phyloP scores from a whole-genome alignment of 176 grass and related monocot species.

The Aegilops umbellulata region DNA sequence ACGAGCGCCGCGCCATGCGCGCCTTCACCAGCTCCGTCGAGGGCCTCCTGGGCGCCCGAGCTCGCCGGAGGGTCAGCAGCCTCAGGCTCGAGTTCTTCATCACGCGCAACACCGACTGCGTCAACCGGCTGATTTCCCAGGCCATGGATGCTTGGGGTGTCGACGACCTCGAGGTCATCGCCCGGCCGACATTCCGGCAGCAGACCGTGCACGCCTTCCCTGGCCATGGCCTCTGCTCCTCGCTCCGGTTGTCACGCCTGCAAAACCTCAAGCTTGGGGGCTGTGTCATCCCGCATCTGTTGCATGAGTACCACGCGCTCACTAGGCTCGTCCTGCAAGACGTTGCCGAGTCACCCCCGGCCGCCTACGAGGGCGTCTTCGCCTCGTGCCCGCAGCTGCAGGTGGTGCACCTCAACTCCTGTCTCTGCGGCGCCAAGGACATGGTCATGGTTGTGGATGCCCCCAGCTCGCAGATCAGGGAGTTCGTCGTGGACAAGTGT shows the following conservation, averaged over 20 bases:
- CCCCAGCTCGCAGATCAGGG: no score
- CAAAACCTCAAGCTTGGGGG: neutral
- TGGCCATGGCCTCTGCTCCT: neutral
- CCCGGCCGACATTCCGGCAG: neutral
- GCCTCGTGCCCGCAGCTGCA: no score
- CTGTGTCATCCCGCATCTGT: neutral
- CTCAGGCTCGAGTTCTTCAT: neutral
- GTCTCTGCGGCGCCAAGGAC: no score
- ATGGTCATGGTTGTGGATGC: no score
- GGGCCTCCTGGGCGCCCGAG: neutral
- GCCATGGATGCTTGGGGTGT: neutral
- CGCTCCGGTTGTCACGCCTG: neutral
- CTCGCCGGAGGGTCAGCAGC: neutral
- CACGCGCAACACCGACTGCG: no score
- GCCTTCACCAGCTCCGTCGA: neutral
- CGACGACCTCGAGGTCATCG: neutral
- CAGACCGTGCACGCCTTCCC: neutral
- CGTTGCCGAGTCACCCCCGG: no score
- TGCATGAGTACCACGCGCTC: no score
- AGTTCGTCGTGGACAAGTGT: no score
- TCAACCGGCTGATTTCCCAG: neutral
- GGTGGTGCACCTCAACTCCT: no score
- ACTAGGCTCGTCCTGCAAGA: no score
- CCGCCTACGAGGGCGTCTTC: no score
- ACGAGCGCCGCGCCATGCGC: slow-evolving; percentile 18